Conservation (phyloP, 495 filamentous ascomycete genomes). For the Lichenothelia convexa region DNA sequence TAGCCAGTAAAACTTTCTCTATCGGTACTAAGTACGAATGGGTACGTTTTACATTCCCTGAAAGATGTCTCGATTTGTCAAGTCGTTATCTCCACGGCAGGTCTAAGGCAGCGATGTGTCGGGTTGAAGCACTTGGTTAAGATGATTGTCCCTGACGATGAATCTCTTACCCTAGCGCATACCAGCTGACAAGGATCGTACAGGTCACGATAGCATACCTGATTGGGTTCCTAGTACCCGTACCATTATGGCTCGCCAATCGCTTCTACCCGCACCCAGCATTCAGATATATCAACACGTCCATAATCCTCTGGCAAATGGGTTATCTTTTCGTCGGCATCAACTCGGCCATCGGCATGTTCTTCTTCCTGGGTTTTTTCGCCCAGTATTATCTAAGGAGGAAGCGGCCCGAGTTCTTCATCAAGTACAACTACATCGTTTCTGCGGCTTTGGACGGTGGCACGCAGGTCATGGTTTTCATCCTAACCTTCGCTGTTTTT, state of each 20-base stretch:
- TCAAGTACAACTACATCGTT: conserved; percentile 39
- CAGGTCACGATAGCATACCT: no score
- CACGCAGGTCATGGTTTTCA: conserved; percentile 31
- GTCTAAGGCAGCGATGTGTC: no score
- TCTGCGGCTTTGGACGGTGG: conserved; percentile 38
- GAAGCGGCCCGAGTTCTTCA: conserved; percentile 30
- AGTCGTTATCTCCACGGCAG: no score
- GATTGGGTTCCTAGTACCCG: conserved; percentile 20
- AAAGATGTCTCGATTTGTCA: no score
- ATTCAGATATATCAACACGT: conserved; percentile 17
- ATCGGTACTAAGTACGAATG: no score
- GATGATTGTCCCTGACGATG: no score
- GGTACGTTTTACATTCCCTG: no score
- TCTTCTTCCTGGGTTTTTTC: conserved; percentile 26
- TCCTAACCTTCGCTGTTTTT: conserved; percentile 40
- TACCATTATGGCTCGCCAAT: conserved; percentile 21
- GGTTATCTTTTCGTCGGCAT: conserved; percentile 22
- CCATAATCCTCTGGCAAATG: conserved; percentile 21
- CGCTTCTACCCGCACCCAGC: conserved; percentile 4
- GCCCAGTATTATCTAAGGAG: conserved; percentile 35
- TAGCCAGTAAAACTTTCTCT: no score
- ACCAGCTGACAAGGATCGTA: no score
- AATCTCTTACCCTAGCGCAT: no score
- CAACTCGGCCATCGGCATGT: conserved; percentile 21
- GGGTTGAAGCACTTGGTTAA: no score